These are phyloP conservation scores for Aspergillus pseudotamarii DNA, from an alignment of 2,329 filamentous ascomycete species.

Conservation along the genomic window DNA sequence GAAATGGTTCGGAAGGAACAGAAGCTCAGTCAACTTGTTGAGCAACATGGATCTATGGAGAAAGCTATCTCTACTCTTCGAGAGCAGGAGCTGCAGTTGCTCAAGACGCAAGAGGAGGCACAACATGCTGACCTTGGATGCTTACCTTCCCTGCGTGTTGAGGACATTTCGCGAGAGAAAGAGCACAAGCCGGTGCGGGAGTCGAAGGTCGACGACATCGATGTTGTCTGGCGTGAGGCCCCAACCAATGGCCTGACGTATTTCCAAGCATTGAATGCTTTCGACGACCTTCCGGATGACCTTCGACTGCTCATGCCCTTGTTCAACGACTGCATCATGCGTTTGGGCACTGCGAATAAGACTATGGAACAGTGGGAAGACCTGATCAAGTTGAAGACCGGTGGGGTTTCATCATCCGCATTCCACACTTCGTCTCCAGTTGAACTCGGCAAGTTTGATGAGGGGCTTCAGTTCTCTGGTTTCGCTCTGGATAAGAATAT, in stretches of 20 bases:
- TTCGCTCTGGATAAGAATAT: constrained; percentile 90
- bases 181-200: constrained; percentile 70
- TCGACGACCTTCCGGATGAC: constrained; percentile 80
- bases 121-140: constrained; percentile 84
- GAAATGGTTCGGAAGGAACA: constrained; percentile 73
- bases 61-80: constrained; percentile 73
- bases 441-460: constrained; percentile 69
- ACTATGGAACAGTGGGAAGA: constrained; percentile 96
- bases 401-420: constrained; percentile 82
- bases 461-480: constrained; percentile 82
- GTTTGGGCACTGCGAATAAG: constrained; percentile 83
- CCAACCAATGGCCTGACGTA: constrained; percentile 96
- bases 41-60: constrained; percentile 69
- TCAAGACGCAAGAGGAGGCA: constrained; percentile 81
- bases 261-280: constrained; percentile 82
- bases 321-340: constrained; percentile 91
- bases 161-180: constrained; percentile 81
- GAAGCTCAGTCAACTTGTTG: constrained; percentile 72
- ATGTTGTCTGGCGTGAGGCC: constrained; percentile 87
- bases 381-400: constrained; percentile 92
- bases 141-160: constrained; percentile 82
- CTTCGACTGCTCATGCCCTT: constrained; percentile 82
- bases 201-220: constrained; percentile 61
- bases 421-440: constrained; percentile 78
- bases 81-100: constrained; percentile 75